Evolutionary conservation across 352 stramenopile genomes (phyloP).

Genomic region (Globisporangium uncinulatum): DNA sequence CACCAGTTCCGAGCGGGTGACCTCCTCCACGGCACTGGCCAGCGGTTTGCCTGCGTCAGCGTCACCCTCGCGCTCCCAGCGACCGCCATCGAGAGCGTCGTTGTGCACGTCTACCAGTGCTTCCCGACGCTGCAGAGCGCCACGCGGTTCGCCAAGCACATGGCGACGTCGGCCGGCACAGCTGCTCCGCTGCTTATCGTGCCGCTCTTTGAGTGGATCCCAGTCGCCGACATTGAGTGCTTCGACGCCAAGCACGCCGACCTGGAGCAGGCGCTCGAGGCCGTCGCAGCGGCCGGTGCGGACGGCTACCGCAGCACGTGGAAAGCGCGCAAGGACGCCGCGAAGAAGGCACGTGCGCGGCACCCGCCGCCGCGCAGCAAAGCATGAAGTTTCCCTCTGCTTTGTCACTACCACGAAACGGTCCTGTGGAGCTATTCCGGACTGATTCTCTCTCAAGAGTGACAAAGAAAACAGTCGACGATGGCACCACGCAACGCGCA

Average conservation of each 20-base stretch:
- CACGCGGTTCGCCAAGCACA: constrained; percentile 63
- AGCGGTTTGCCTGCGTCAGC: constrained; percentile 70
- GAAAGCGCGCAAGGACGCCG: constrained; percentile 62
- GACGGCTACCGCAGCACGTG: constrained; percentile 41
- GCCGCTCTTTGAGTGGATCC: constrained; percentile 78
- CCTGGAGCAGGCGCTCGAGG: constrained; percentile 62
- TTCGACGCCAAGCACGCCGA: constrained; percentile 60
- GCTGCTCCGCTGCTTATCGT: constrained; percentile 48
- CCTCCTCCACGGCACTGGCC: constrained; percentile 44
- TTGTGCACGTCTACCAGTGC: constrained; percentile 75
- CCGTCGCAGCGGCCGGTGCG: not conserved
- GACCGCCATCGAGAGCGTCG: constrained; percentile 41
- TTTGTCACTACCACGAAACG: not conserved
- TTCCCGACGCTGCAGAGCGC: constrained; percentile 77
- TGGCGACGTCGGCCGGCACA: constrained; percentile 35
- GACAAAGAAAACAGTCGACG: constrained; percentile 6
- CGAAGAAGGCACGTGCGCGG: constrained; percentile 36
- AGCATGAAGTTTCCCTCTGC: too few species aligned
- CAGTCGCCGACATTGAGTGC: constrained; percentile 56
- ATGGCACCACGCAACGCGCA: constrained; percentile 42
- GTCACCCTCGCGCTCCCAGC: constrained; percentile 24
- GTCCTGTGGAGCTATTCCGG: not conserved
- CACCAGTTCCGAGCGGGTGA: constrained; percentile 48
- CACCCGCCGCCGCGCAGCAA: not conserved
- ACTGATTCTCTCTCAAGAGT: constrained; percentile 25